Evolutionary conservation across 441 rosid genomes (phyloP), one percentile per base, ranked within the genome.

Genomic region (Cnidoscolus chayamansa): DNA sequence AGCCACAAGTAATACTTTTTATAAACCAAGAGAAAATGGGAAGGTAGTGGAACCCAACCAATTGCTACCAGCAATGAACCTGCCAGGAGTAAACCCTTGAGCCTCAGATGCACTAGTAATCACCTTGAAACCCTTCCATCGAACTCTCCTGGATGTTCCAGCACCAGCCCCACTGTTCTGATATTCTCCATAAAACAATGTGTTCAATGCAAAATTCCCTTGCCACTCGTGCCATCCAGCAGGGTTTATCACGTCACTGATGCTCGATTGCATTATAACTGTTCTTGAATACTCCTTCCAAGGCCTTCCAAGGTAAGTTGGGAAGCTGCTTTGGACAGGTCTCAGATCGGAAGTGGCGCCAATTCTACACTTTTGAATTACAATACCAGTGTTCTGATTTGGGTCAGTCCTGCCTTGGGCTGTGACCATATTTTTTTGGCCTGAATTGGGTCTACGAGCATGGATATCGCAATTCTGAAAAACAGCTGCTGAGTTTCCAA

Each of bases 231-330:
- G 78, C 97, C 97, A 93, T 0, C 96, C 98, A 0, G 73, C 75
- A 0, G 92, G 76, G 2, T 70, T 51, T 7, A 93, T 84, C 56
- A 91, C 82, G 7, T 85, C 66, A 19, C 80, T 86, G 8, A 93
- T 88, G 4, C 53, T 19, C 0, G 89, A 70, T 48, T 91, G 93
- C 92, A 93, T 90, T 0, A 91, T 58, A 0, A 93, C 92, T 0
- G 97, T 91, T 67, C 94, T 86, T 6, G 97, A 88, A 61, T 90
- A 88, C 31, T 61, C 80, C 78, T 93, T 93, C 98, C 98, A 93
- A 2, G 98, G 98, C n/a, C 98, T 74, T 0, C 98, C 98, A 0
- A 93, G 86, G 61, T 86, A 91, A 0, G 98, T 85, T 0, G 87
- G 86, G 77, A 89, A 86, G 17, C 81, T 84, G 43, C 80, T 54